These are phyloP conservation scores for Penicillium sp. DNA, from an alignment of 2,329 filamentous ascomycete genomes.

Conservation along the genomic window DNA sequence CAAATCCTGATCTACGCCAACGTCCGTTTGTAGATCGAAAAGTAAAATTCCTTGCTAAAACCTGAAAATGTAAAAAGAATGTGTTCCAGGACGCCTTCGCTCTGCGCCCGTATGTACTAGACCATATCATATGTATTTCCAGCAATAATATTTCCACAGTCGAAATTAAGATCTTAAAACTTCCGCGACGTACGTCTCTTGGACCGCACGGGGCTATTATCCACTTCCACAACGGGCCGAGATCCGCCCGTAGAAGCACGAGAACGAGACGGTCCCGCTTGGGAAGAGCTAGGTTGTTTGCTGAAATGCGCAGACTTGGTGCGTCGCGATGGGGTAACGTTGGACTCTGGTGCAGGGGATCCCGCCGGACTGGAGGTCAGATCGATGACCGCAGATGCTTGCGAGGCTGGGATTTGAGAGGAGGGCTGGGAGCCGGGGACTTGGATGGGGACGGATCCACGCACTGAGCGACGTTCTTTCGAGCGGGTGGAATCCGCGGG, in stretches of 20 bases:
- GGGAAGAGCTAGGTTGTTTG: slow-evolving; percentile 11
- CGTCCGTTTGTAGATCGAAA: background rate
- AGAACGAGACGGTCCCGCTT: slow-evolving; percentile 21
- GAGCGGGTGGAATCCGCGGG: slow-evolving; percentile 15
- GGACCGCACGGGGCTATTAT: slow-evolving; percentile 18
- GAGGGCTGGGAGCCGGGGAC: background rate
- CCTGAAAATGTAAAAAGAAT: background rate
- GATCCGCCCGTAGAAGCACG: slow-evolving; percentile 21
- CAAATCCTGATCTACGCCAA: slow-evolving; percentile 6
- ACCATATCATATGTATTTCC: background rate
- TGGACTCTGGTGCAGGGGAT: background rate
- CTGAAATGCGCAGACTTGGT: background rate
- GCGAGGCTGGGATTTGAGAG: slow-evolving; percentile 14
- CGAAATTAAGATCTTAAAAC: slow-evolving; percentile 1
- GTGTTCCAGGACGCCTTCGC: slow-evolving; percentile 13
- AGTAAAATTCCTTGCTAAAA: background rate
- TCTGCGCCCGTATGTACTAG: background rate
- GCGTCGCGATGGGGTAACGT: background rate
- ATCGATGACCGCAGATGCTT: slow-evolving; percentile 20
- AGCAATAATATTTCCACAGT: background rate
- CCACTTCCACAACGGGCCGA: slow-evolving; percentile 22
- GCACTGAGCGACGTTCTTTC: slow-evolving; percentile 1
- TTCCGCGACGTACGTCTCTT: slow-evolving; percentile 15
- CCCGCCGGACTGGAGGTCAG: slow-evolving; percentile 14
- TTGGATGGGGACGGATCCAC: background rate